Conservation (phyloP, 257 asterid species). For the Rhazya stricta region DNA sequence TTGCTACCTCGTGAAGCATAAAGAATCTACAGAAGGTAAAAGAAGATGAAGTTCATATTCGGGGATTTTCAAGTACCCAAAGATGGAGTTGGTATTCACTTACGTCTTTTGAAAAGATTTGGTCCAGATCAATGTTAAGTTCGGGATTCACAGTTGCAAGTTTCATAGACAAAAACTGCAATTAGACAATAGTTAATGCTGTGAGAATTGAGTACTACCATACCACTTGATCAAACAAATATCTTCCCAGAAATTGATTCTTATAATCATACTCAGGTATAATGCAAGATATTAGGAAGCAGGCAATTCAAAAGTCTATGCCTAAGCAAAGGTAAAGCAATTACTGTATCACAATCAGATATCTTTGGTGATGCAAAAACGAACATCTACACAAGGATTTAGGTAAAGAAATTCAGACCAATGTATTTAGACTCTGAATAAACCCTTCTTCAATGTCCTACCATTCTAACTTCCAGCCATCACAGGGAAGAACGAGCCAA, state of each 20-base stretch:
- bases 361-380: background rate
- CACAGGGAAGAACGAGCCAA: no score
- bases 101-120: constrained; percentile 69
- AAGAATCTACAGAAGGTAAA: constrained; percentile 47
- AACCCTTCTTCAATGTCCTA: background rate
- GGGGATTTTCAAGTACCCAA: background rate
- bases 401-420: background rate
- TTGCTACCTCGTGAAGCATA: constrained; percentile 46
- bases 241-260: background rate
- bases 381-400: background rate
- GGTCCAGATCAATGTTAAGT: constrained; percentile 57
- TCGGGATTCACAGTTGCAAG: constrained; percentile 85
- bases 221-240: background rate
- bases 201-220: background rate
- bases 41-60: constrained; percentile 9
- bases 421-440: background rate
- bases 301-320: background rate
- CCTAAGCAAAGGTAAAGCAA: background rate
- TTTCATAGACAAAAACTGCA: constrained; percentile 89
- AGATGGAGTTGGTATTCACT: constrained; percentile 19
- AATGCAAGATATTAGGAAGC: background rate
- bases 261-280: no score
- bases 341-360: background rate
- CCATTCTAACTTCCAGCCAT: no score
- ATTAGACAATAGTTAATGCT: constrained; percentile 6